Conservation (phyloP, 2,329 filamentous ascomycete species). For the Leptosphaerulina australis region DNA sequence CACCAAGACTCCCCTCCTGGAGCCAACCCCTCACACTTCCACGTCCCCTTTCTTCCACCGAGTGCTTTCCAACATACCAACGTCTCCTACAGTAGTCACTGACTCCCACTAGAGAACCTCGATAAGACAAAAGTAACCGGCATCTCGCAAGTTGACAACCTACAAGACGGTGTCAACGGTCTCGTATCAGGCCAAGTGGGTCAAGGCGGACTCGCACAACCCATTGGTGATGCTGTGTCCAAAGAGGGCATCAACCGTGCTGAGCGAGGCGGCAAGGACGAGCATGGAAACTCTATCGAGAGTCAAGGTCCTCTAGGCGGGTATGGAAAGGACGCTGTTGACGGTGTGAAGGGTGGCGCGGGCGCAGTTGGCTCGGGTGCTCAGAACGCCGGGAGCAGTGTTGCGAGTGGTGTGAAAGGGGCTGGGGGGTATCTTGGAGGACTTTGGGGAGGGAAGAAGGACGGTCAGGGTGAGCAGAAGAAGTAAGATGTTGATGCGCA, state of each 20-base stretch:
- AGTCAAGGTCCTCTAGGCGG: constrained; percentile 44
- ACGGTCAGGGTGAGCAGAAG: constrained; percentile 28
- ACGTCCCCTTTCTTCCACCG: neutral
- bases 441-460: constrained; percentile 30
- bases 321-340: constrained; percentile 39
- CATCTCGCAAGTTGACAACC: constrained; percentile 67
- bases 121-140: constrained; percentile 73
- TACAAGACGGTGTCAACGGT: constrained; percentile 71
- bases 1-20: neutral
- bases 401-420: constrained; percentile 31
- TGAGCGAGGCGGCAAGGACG: constrained; percentile 69
- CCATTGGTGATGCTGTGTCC: constrained; percentile 65
- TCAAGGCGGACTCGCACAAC: constrained; percentile 69
- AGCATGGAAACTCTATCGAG: constrained; percentile 58
- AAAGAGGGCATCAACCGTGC: constrained; percentile 70
- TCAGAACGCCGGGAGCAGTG: neutral
- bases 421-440: constrained; percentile 36
- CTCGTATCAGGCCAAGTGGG: constrained; percentile 69
- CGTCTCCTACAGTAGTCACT: too few relatives aligned
- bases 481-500: neutral
- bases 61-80: too few relatives aligned
- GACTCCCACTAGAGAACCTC: constrained; percentile 61
- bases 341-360: constrained; percentile 41
- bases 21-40: neutral
- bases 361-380: constrained; percentile 20